Conservation (phyloP, 805 yeast species). For the Candida chilensis region DNA sequence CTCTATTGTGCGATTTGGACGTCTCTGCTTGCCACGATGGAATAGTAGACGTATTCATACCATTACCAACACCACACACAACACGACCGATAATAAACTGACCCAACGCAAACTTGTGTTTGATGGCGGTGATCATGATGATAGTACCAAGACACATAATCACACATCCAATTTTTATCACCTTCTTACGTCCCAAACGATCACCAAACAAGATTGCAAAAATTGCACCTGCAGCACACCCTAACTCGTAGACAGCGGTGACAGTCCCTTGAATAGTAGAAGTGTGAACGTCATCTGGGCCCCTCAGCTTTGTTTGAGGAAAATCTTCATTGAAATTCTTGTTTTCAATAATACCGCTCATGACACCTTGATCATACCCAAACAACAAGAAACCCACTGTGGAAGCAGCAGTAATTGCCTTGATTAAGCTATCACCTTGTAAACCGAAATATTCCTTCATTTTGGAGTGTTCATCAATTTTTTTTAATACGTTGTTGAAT, state of each 20-base stretch:
- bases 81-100: constrained; percentile 30
- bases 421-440: not conserved
- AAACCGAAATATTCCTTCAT: not conserved
- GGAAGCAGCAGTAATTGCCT: not conserved
- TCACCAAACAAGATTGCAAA: constrained; percentile 24
- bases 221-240: constrained; percentile 27
- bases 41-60: constrained; percentile 26
- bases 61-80: constrained; percentile 28
- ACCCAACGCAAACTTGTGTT: constrained; percentile 23
- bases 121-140: constrained; percentile 18
- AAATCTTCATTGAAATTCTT: constrained; percentile 14
- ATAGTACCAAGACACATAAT: constrained; percentile 20
- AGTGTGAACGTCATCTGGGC: constrained; percentile 7
- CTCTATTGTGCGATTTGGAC: constrained; percentile 18
- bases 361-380: constrained; percentile 34
- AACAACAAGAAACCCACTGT: constrained; percentile 17
- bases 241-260: constrained; percentile 30
- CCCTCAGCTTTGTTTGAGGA: too few species aligned
- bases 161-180: constrained; percentile 17
- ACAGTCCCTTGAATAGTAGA: constrained; percentile 30
- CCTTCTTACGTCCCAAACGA: constrained; percentile 21
- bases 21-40: constrained; percentile 33
- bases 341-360: constrained; percentile 14
- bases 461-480: too few species aligned
- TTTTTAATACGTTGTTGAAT: too few species aligned